Base-by-base conservation (phyloP, 164 flowering plant genomes). In the Aristolochia californica region DNA sequence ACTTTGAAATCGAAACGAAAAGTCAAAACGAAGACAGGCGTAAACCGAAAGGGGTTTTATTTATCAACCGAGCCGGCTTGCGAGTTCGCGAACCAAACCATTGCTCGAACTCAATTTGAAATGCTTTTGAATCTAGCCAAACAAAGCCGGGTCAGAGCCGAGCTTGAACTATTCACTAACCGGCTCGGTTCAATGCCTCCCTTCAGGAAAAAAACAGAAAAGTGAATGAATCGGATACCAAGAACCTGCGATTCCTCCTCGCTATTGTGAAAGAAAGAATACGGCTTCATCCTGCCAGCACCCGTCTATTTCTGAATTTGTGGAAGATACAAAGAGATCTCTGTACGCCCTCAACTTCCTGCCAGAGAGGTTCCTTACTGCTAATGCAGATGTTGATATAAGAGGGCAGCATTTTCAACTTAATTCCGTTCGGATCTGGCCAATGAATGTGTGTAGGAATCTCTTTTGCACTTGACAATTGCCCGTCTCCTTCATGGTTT, bases 271-370 rank as follows among this genome's bases (percentile, higher is more conserved):
- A 59, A 21, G 62, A 59, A 38, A 22, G 45, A 2, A 5, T 59
- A 26, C 44, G 62, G 28, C 43, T 59, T 1, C 34, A 59, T 45
- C 59, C 55, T 5, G 67, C 62, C 4, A 72, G 72, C 34, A 75
- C 74, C 0, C 60, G 57, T 4, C 53, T 75, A n/a, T 2, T 66
- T 0, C 69, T 69, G 44, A 72, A 75, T 38, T 2, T 64, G 2
- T 75, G 78, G 78, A 75, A 72, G 70, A 15, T 75, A 34, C 78
- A 69, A 0, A 58, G 74, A 9, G 78, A 75, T 34, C 75, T 75
- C 2, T 75, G 74, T 43, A 66, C 25, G 75, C 79, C 0, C 26
- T 23, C 5, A 67, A 73, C 47, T 76, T 76, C 53, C 30, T 11
- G 13, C 75, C 79, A 0, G 79, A 70, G 51, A 68, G 77, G 27